phyloP scores from a whole-genome alignment of 2,329 filamentous ascomycete species.

The Gnomoniopsis smithogilvyi region DNA sequence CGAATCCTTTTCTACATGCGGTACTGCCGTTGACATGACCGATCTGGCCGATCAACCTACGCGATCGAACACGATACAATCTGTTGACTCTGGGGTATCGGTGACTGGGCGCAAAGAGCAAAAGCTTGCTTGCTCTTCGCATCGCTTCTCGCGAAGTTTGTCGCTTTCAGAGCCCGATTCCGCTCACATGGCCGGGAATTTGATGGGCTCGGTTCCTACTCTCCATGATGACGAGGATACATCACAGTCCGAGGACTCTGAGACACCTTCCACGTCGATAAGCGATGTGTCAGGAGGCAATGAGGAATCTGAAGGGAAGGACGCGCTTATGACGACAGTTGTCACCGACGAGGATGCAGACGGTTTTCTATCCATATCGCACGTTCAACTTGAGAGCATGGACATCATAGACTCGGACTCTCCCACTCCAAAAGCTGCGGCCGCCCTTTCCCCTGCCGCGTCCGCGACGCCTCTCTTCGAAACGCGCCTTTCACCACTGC shows the following conservation, averaged over 20 bases:
- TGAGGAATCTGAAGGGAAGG: conserved; percentile 27
- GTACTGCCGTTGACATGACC: conserved; percentile 22
- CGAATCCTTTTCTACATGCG: conserved; percentile 23
- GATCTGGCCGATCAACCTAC: conserved; percentile 32
- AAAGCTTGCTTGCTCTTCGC: conserved; percentile 29
- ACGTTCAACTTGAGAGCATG: conserved; percentile 34
- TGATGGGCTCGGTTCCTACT: conserved; percentile 24
- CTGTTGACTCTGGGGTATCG: conserved; percentile 39
- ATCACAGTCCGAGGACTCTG: conserved; percentile 43
- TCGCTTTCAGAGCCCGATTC: conserved; percentile 52
- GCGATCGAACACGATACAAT: conserved; percentile 47
- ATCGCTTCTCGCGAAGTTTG: conserved; percentile 44
- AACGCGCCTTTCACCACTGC: conserved; percentile 21
- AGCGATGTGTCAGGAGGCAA: conserved; percentile 42
- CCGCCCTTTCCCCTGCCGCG: conserved; percentile 10
- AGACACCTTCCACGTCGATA: conserved; percentile 41
- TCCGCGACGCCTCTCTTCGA: conserved; percentile 34
- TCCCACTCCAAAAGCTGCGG: conserved; percentile 40
- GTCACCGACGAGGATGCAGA: conserved; percentile 28
- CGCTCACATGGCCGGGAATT: conserved; percentile 33
- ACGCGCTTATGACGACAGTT: conserved; percentile 19
- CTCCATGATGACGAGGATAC: conserved; percentile 38
- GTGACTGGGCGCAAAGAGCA: conserved; percentile 32
- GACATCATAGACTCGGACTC: conserved; percentile 38
- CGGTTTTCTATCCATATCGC: conserved; percentile 35